Evolutionary conservation across 805 yeast species (phyloP), one percentile per base, ranked within the genome.

Genomic region (Monosporozyma solicola): DNA sequence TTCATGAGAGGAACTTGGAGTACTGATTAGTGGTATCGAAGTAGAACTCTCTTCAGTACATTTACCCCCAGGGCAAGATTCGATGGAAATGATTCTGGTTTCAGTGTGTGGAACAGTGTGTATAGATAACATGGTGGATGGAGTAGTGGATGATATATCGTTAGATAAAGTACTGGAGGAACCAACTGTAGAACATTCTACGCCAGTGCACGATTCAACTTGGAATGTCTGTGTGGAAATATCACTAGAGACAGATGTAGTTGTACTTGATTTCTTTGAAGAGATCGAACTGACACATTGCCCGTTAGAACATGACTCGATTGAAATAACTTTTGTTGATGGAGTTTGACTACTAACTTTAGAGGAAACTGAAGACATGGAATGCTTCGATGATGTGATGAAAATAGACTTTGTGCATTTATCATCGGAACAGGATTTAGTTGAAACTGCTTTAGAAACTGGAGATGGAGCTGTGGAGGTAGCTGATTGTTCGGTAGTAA

Each of bases 121-220:
- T 15, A 48, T 16, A 16, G 53, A n/a, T 11, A 22, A 7, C 7
- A 15, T 35, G 7, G 7, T 11, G n/a, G 39, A n/a, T 20, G 13
- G 10, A 8, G 44, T 4, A n/a, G 32, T 13, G 29, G 20, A 27
- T 6, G 10, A 15, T 6, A 37, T 37, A 15, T 15, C 9, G 6
- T 3, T 8, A 16, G 20, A 37, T 37, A 24, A 11, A 8, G 41
- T 24, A 35, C 13, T 37, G 35, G 45, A 37, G n/a, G 41, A 37
- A 3, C 13, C 41, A 37, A 41, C 25, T 10, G 44, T 10, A 8
- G 47, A 41, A 27, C 53, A 54, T 16, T 43, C 35, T 20, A 47
- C 46, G 44, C 50, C 47, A 48, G 55, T 52, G n/a, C 57, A 50
- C 11, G 54, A 51, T 47, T 55, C 55, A 32, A 41, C 25, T 5